A percentile compares a stretch with the other conserved stretches of the same genome.
Conservation (phyloP, 2,329 filamentous ascomycete species). For the Phoma sp. region DNA sequence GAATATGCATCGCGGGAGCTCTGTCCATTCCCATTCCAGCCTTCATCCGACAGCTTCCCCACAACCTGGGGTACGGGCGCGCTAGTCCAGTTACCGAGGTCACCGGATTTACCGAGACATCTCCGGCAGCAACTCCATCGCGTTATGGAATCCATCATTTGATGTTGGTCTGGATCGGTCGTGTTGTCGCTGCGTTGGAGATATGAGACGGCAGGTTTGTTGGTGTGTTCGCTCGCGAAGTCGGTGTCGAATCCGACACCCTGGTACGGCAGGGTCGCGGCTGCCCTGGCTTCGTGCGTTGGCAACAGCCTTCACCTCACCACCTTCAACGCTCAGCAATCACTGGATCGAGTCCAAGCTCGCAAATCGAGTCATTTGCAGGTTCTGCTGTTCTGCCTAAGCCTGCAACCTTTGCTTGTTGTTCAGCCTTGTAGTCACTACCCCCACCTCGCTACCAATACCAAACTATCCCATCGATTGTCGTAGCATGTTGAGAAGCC, state of each 20-base stretch:
- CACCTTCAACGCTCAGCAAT: neutral
- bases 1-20: conserved; percentile 3
- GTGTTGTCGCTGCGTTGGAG: neutral
- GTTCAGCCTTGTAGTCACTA: neutral
- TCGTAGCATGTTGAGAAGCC: neutral
- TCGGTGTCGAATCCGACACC: neutral
- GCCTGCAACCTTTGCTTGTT: too few species aligned
- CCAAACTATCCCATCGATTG: neutral
- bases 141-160: neutral
- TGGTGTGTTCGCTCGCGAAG: neutral
- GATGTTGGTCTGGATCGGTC: neutral
- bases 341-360: neutral
- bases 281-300: neutral
- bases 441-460: neutral
- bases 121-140: neutral
- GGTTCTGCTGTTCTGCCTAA: too few species aligned
- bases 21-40: neutral
- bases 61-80: conserved; percentile 13
- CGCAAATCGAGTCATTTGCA: neutral
- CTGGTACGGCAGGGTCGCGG: conserved; percentile 1
- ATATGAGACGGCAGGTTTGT: neutral
- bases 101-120: conserved; percentile 13
- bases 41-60: conserved; percentile 8
- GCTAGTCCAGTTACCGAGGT: neutral
- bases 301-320: conserved; percentile 12